phyloP scores from a whole-genome alignment of 83 land plant genomes.

The Diphasiastrum complanatum region DNA sequence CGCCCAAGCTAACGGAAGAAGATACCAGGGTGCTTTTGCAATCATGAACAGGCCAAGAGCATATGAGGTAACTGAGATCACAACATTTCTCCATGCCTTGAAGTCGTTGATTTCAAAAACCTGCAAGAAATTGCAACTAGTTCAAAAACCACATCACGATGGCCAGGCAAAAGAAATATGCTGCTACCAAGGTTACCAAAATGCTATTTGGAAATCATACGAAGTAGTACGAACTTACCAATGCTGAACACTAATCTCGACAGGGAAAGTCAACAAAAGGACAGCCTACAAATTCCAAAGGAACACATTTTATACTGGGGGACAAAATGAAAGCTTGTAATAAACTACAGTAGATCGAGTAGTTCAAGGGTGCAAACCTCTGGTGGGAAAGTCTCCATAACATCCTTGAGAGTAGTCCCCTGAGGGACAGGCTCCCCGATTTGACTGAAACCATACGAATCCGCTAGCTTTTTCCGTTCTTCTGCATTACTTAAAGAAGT shows the following conservation, averaged over 20 bases:
- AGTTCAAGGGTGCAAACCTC: slow-evolving; percentile 36
- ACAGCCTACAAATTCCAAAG: no score
- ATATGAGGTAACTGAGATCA: slow-evolving; percentile 61
- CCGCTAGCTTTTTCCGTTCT: slow-evolving; percentile 48
- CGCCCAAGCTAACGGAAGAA: slow-evolving; percentile 96
- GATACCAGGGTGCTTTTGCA: slow-evolving; percentile 87
- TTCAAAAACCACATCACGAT: not conserved
- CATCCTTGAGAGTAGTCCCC: slow-evolving; percentile 59
- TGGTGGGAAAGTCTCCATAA: slow-evolving; percentile 61
- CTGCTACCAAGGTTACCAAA: not conserved
- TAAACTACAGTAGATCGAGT: not conserved
- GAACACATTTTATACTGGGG: not conserved
- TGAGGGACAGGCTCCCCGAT: slow-evolving; percentile 85
- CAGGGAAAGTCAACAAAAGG: no score
- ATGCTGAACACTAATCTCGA: no score
- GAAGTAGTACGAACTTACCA: no score
- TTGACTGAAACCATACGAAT: slow-evolving; percentile 76
- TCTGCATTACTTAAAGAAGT: slow-evolving; percentile 46
- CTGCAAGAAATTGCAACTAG: slow-evolving; percentile 29
- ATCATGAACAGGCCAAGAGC: slow-evolving; percentile 69
- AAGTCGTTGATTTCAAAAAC: slow-evolving; percentile 77
- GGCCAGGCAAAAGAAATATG: not conserved
- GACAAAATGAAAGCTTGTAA: not conserved
- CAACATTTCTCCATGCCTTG: slow-evolving; percentile 79
- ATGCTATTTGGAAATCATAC: no score